These are phyloP conservation scores for Gonapodya sp. DNA, from an alignment of 192 early-diverging fungal genomes.

Conservation along the genomic window DNA sequence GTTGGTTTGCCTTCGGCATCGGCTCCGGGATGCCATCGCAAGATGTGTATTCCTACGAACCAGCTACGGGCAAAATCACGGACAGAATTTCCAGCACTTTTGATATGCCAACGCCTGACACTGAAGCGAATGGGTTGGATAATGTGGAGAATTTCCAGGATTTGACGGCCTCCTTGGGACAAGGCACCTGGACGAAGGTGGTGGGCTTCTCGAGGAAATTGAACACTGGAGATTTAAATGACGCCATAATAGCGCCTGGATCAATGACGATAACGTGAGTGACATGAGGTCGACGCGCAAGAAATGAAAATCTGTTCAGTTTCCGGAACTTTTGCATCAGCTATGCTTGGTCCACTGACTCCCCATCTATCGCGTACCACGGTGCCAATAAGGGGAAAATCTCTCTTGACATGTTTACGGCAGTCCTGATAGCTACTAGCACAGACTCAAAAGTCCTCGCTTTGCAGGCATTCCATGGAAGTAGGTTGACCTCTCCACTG, in stretches of 20 bases:
- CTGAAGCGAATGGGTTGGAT: not conserved
- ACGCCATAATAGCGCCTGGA: not conserved
- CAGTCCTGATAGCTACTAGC: not conserved
- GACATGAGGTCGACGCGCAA: not conserved
- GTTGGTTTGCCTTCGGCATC: not conserved
- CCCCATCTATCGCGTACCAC: not conserved
- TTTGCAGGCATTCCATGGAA: not conserved
- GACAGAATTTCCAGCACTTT: not conserved
- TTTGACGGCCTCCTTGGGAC: not conserved
- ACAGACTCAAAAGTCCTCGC: not conserved
- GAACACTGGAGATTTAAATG: not conserved
- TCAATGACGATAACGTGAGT: not conserved
- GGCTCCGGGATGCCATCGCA: not conserved
- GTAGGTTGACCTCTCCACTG: not conserved
- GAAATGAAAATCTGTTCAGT: too few relatives aligned
- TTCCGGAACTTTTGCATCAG: not conserved
- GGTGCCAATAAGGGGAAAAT: not conserved
- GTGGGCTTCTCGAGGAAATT: not conserved
- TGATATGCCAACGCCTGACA: not conserved
- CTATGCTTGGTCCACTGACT: not conserved
- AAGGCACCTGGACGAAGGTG: not conserved
- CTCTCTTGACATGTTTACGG: not conserved
- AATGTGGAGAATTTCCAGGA: not conserved
- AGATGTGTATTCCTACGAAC: not conserved
- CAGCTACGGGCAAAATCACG: not conserved